Evolutionary conservation across 1,284 basidiomycete species (phyloP).

Genomic region (Naganishia sp.): DNA sequence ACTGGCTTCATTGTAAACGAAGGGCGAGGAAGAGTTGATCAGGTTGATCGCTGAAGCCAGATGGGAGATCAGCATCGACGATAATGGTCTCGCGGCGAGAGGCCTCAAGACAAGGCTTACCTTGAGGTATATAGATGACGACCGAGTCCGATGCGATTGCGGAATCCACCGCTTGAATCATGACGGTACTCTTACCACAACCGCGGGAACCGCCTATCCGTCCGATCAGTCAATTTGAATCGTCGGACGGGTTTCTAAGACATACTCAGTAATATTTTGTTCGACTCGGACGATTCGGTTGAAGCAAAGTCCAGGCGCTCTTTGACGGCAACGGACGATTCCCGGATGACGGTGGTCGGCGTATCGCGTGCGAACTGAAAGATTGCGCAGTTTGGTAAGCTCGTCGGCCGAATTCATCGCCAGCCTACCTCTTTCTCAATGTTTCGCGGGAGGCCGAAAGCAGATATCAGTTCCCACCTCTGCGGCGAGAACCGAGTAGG

Average conservation of each 20-base stretch:
- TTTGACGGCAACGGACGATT: conserved; percentile 46
- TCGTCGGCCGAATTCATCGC: background rate
- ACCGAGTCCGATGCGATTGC: conserved; percentile 73
- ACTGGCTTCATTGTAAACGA: conserved; percentile 72
- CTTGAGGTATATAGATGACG: conserved; percentile 83
- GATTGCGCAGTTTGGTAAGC: background rate
- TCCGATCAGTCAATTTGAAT: conserved; percentile 27
- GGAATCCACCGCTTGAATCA: conserved; percentile 79
- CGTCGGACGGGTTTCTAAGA: background rate
- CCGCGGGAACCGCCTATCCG: conserved; percentile 70
- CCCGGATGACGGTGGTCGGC: conserved; percentile 47
- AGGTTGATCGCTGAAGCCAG: conserved; percentile 63
- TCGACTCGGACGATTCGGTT: conserved; percentile 29
- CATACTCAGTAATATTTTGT: conserved; percentile 25
- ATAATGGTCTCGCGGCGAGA: background rate
- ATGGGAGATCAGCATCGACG: conserved; percentile 4
- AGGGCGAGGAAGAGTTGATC: conserved; percentile 75
- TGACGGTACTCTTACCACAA: conserved; percentile 77
- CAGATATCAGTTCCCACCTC: conserved; percentile 41
- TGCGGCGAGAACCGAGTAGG: conserved; percentile 41
- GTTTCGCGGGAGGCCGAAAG: conserved; percentile 46
- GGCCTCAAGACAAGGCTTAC: conserved; percentile 52
- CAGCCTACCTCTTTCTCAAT: conserved; percentile 45
- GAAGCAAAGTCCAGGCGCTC: conserved; percentile 38
- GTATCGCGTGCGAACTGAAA: conserved; percentile 37